phyloP scores from a whole-genome alignment of 2,329 filamentous ascomycete genomes.

The Xylariaceae sp. region DNA sequence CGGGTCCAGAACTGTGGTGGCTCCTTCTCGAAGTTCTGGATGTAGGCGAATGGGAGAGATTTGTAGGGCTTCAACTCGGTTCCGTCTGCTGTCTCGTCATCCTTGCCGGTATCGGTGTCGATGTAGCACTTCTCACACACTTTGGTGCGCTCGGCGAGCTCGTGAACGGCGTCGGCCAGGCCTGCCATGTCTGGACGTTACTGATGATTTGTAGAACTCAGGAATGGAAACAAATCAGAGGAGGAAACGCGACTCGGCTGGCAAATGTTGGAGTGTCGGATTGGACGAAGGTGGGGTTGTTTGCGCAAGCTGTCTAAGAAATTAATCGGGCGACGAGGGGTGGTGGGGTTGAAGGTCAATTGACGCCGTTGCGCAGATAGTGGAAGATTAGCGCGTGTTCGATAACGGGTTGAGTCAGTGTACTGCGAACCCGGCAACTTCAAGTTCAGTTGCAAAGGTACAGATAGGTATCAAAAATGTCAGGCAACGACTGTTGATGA shows the following conservation, averaged over 20 bases:
- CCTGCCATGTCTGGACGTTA: conserved; percentile 32
- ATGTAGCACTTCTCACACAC: conserved; percentile 59
- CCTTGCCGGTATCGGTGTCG: conserved; percentile 74
- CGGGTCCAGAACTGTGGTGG: conserved; percentile 64
- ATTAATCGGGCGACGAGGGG: conserved; percentile 12
- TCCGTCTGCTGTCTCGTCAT: conserved; percentile 64
- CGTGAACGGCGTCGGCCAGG: conserved; percentile 34
- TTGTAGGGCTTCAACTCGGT: conserved; percentile 75
- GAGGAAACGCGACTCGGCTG: no score
- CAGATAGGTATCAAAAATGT: no score
- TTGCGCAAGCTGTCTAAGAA: conserved; percentile 10
- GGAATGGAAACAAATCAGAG: no score
- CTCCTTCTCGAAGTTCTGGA: conserved; percentile 59
- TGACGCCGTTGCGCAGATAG: neutral
- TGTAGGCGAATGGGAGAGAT: conserved; percentile 71
- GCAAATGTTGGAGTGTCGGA: neutral
- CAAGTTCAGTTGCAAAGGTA: no score
- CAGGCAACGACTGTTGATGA: no score
- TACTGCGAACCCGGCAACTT: neutral
- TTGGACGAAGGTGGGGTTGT: conserved; percentile 7
- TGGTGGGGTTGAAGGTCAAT: conserved; percentile 16
- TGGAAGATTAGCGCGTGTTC: neutral
- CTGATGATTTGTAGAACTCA: no score
- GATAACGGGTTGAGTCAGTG: conserved; percentile 6
- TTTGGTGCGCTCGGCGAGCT: conserved; percentile 49